phyloP scores from a whole-genome alignment of 176 grass and related monocot genomes.

The barley (Hordeum vulgare) region MorexV3_pseudomolecules_assembly NC_058519.1:575128573-575129072 shows the following conservation, averaged over 20 bases:
- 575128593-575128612: background rate
- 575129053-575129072: too few species aligned
- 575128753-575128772: constrained; percentile 54
- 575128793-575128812: constrained; percentile 98
- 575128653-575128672: background rate
- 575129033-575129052: too few species aligned
- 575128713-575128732: constrained; percentile 75
- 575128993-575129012: too few species aligned
- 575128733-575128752: constrained; percentile 46
- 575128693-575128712: background rate
- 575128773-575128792: constrained; percentile 86
- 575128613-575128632: background rate
- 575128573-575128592: background rate
- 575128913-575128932: background rate
- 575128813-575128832: constrained; percentile 85
- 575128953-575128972: background rate
- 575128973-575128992: background rate
- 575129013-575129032: too few species aligned
- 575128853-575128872: constrained; percentile 92
- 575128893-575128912: background rate
- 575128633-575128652: background rate
- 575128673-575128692: background rate
- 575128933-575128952: background rate
- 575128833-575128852: constrained; percentile 98
- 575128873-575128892: constrained; percentile 90